Conservation (phyloP, 495 filamentous ascomycete genomes). For the Recurvomyces mirabilis region DNA sequence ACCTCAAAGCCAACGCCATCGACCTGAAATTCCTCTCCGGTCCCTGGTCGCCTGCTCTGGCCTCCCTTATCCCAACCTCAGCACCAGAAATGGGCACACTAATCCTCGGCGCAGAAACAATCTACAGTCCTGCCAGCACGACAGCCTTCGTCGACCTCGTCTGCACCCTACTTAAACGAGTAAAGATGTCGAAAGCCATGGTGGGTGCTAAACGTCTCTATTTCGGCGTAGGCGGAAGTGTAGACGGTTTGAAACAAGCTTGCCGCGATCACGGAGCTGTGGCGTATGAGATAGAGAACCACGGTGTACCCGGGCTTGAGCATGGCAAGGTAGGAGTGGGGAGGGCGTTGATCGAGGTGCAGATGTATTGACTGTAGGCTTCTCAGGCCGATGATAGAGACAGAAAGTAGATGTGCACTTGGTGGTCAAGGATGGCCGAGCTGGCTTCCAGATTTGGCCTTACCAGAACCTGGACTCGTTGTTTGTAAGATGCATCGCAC, state of each 20-base stretch:
- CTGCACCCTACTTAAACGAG: constrained; percentile 47
- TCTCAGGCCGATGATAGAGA: too few relatives aligned
- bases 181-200: constrained; percentile 51
- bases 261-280: constrained; percentile 44
- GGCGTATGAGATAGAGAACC: constrained; percentile 38
- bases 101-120: constrained; percentile 83
- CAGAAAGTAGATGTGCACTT: too few relatives aligned
- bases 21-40: constrained; percentile 68
- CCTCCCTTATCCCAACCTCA: constrained; percentile 12
- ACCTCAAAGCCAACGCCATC: constrained; percentile 46
- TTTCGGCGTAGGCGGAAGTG: constrained; percentile 89
- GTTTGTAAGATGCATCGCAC: too few relatives aligned
- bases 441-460: too few relatives aligned
- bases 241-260: constrained; percentile 71
- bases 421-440: too few relatives aligned
- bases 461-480: too few relatives aligned
- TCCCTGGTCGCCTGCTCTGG: constrained; percentile 52
- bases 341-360: constrained; percentile 34
- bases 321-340: constrained; percentile 35
- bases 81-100: constrained; percentile 35
- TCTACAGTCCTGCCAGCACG: constrained; percentile 75
- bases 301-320: constrained; percentile 46
- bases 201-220: constrained; percentile 89
- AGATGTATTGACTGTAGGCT: constrained; percentile 30
- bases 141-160: constrained; percentile 63